Percentiles rank a stretch among this genome's conserved stretches.
phyloP scores from a whole-genome alignment of 345 rosid species.

The Conringia planisiliqua region DNA sequence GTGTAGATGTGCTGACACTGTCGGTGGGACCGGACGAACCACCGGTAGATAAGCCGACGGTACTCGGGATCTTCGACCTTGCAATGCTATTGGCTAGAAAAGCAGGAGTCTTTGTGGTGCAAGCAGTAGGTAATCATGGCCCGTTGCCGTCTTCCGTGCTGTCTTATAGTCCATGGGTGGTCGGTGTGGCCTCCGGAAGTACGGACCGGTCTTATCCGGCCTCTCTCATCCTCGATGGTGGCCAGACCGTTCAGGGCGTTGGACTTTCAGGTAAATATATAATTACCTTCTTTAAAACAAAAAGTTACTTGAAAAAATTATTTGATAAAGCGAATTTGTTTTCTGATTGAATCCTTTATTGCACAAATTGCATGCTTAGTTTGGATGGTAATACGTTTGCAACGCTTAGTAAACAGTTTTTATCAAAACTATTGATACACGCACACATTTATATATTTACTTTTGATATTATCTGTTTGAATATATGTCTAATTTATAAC shows the following conservation, averaged over 20 bases:
- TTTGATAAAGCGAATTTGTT: not conserved
- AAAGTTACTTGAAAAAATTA: not conserved
- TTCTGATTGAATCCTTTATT: not conserved
- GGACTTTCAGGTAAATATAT: slow-evolving; percentile 62
- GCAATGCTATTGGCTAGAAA: slow-evolving; percentile 56
- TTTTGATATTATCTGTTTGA: not conserved
- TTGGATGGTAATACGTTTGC: not conserved
- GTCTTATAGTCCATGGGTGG: slow-evolving; percentile 84
- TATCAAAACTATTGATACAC: not conserved
- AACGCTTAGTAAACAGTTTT: not conserved
- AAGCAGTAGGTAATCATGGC: slow-evolving; percentile 81
- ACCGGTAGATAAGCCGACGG: slow-evolving; percentile 55
- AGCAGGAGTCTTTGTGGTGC: slow-evolving; percentile 80
- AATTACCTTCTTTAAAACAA: not conserved
- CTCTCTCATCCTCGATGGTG: slow-evolving; percentile 62
- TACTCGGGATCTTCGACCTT: slow-evolving; percentile 59
- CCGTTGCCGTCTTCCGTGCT: slow-evolving; percentile 57
- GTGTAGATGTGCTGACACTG: slow-evolving; percentile 62
- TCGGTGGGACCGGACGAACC: slow-evolving; percentile 75
- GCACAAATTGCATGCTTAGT: not conserved
- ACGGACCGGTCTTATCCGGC: slow-evolving; percentile 62
- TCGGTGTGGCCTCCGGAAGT: slow-evolving; percentile 56
- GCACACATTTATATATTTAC: not conserved
- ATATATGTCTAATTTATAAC: not conserved
- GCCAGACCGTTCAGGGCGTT: slow-evolving; percentile 47